Evolutionary conservation across 225 moss, liverwort and hornwort genomes (phyloP), one percentile per base, ranked within the genome.

Genomic region (Pleurozium schreberi): DNA sequence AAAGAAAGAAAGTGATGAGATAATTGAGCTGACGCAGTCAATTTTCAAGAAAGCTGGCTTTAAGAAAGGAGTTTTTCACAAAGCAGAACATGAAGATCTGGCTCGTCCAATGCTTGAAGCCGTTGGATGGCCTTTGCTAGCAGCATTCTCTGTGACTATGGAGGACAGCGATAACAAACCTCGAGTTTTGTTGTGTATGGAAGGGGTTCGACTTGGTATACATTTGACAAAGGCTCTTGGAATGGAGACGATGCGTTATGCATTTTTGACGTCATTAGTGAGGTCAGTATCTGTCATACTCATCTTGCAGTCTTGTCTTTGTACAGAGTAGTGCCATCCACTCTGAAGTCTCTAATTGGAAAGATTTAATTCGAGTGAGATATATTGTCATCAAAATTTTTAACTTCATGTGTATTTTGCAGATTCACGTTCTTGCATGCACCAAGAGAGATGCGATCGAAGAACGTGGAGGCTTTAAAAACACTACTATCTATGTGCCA

Each of bases 171-270:
- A 99, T 84, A 96, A 96, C 89, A 97, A 94, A 90, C 92, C 96
- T 90, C 93, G 96, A 64, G 95, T 99, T 80, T 92, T 97, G 85
- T 89, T 99, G 65, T 99, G 99, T 89, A 96, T 99, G 99, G 99
- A 99, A 90, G 99, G 99, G 20, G 96, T 99, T 88, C 96, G 95
- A 63, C 95, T 99, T 88, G 99, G 97, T 85, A 96, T 99, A 85
- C 95, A 95, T 81, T 94, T 99, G 87, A 99, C 99, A 64, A 97
- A 96, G 89, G 94, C 94, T 86, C 96, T 99, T 63, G 99, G 99
- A 87, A 99, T 99, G 99, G 99, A 99, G 89, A 97, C 96, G 50
- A 99, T 99, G 99, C 97, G 99, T 76, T 99, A 99, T 92, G 99
- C 99, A 45, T 99, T 99, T 89, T 90, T 99, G 88, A 99, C 99